Percentiles rank a stretch among this genome's conserved stretches.
Conservation (phyloP, 805 yeast genomes). For the Sugiyamaella mastotermitis region DNA sequence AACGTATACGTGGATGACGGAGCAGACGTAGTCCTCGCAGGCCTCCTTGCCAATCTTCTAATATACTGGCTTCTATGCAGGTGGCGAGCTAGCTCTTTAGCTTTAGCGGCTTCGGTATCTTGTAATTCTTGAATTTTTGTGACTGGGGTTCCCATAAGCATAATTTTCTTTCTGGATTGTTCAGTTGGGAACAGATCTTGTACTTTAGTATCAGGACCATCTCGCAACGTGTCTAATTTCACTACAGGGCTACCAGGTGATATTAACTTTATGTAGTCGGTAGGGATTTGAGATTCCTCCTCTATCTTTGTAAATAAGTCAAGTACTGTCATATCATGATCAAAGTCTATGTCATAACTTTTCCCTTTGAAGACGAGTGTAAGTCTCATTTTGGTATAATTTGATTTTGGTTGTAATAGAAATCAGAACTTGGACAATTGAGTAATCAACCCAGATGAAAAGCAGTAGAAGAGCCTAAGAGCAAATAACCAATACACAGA, state of each 20-base stretch:
- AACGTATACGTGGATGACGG: slow-evolving; percentile 26
- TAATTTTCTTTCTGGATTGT: slow-evolving; percentile 18
- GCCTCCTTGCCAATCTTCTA: slow-evolving; percentile 12
- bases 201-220: slow-evolving; percentile 15
- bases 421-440: too few species aligned
- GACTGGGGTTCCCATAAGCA: slow-evolving; percentile 29
- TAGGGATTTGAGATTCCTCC: slow-evolving; percentile 24
- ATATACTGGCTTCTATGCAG: slow-evolving; percentile 12
- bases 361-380: too few species aligned
- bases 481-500: too few species aligned
- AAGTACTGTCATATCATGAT: slow-evolving; percentile 13
- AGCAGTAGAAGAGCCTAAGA: too few species aligned
- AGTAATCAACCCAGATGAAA: too few species aligned
- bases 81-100: slow-evolving; percentile 16
- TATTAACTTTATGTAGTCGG: slow-evolving; percentile 27
- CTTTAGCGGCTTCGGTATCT: slow-evolving; percentile 20
- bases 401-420: too few species aligned
- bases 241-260: slow-evolving; percentile 25
- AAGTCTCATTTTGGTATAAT: too few species aligned
- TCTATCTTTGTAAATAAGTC: slow-evolving; percentile 24
- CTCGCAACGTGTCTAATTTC: slow-evolving; percentile 12
- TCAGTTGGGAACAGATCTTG: slow-evolving; percentile 12
- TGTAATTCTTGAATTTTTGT: slow-evolving; percentile 21
- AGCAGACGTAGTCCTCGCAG: slow-evolving; percentile 14
- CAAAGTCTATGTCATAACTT: too few species aligned